A percentile compares a stretch with the other conserved stretches of the same genome.
phyloP scores from a whole-genome alignment of 192 early-diverging fungal species.

The Coemansia sp. region DNA sequence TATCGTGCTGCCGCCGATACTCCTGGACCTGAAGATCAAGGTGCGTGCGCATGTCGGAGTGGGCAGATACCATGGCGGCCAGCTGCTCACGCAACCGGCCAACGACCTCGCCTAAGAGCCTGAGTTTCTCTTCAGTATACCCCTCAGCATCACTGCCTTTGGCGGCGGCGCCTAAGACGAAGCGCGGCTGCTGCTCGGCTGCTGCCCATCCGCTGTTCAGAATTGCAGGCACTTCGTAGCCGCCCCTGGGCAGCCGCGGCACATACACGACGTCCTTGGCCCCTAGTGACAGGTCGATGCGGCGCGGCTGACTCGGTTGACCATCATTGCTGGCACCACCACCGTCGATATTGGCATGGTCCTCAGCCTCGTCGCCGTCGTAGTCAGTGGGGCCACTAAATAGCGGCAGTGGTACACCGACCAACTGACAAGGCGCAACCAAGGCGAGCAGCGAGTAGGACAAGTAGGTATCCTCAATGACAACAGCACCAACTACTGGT shows the following conservation, averaged over 20 bases:
- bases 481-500: constrained; percentile 59
- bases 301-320: constrained; percentile 8
- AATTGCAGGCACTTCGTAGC: constrained; percentile 17
- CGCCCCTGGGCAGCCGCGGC: constrained; percentile 32
- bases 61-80: constrained; percentile 33
- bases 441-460: constrained; percentile 68
- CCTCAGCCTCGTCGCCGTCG: not conserved
- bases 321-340: not conserved
- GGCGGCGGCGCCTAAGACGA: constrained; percentile 34
- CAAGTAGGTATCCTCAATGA: constrained; percentile 65
- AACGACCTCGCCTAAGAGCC: constrained; percentile 42
- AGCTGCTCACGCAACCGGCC: constrained; percentile 53
- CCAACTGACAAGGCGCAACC: constrained; percentile 56
- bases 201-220: constrained; percentile 3
- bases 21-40: constrained; percentile 47
- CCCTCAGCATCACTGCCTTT: constrained; percentile 15
- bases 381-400: not conserved
- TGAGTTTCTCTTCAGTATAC: constrained; percentile 34
- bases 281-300: constrained; percentile 22
- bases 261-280: constrained; percentile 48
- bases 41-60: constrained; percentile 40
- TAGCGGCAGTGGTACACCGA: constrained; percentile 56
- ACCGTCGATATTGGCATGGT: not conserved
- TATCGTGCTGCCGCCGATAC: constrained; percentile 49
- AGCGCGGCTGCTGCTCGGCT: constrained; percentile 34